Base-by-base conservation (phyloP, 1,139 yeast genomes). In the Zhuliangozyma blackwelliae region DNA sequence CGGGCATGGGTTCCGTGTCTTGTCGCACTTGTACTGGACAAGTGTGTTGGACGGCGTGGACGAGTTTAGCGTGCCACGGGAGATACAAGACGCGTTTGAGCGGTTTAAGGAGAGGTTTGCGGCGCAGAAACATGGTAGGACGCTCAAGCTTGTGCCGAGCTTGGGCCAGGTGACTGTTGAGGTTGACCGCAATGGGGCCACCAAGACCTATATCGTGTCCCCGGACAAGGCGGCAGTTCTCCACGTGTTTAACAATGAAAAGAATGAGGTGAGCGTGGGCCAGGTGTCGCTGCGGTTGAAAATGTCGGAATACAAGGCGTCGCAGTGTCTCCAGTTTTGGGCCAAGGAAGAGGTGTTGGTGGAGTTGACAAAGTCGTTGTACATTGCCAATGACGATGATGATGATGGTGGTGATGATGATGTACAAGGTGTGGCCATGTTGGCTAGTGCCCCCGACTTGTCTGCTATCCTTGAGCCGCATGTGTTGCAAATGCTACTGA, bases 191-290 rank as follows among this genome's bases (percentile, higher is more conserved):
- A 67, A 65, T 5, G 78, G 75, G 21, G 57, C 46, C 11, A 54
- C 49, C 0, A 39, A 63, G 13, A 52, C 52, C 1, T 71, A 74
- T 44, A 63, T 65, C 5, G 95, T 85, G 0, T 58, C 82, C 0
- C 82, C 95, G 0, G 83, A 77, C 25, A 79, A 82, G 45, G 95
- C 95, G 1, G 66, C 83, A 0, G 75, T 83, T 3, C 73, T 86
- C 13, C 59, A 67, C 13, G 57, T 73, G 28, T 85, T 86, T 50
- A 64, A 76, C 38, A 73, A 62, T 2, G 51, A 52, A 16, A 47
- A 48, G 9, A 53, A 52, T 13, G 56, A 51, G 21, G 39, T 63
- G 9, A 50, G 65, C 1, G 47, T 57, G 5, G 57, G 47, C n/a
- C 46, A 53, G 3, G 51, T 75, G 1, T 46, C 56, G 5, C 40